A percentile compares a stretch with the other conserved stretches of the same genome.
Conservation (phyloP, 1,139 yeast species). For the Suhomyces anneliseae region DNA sequence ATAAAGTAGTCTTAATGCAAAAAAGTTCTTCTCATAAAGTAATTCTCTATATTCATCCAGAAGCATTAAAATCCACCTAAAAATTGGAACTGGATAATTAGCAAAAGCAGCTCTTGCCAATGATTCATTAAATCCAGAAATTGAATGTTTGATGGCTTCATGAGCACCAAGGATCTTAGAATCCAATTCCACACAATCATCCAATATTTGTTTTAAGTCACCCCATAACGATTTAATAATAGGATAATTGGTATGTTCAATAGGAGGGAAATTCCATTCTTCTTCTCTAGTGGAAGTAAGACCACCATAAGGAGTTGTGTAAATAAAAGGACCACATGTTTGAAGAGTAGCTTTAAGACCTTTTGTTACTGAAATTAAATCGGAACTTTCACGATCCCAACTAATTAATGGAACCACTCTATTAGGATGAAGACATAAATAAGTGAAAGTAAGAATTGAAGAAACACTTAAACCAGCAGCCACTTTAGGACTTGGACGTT, state of each 20-base stretch:
- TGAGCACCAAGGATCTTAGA: constrained; percentile 10
- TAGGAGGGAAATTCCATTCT: not conserved
- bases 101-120: constrained; percentile 15
- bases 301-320: not conserved
- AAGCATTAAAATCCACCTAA: constrained; percentile 28
- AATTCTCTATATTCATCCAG: constrained; percentile 19
- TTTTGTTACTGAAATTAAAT: constrained; percentile 21
- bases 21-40: constrained; percentile 21
- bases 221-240: constrained; percentile 17
- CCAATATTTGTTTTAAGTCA: constrained; percentile 9
- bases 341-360: constrained; percentile 15
- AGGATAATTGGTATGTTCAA: constrained; percentile 15
- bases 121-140: constrained; percentile 17
- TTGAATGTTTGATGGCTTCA: constrained; percentile 11
- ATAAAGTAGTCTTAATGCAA: constrained; percentile 28
- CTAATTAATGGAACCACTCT: constrained; percentile 29
- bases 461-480: constrained; percentile 27
- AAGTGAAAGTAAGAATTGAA: constrained; percentile 27
- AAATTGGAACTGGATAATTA: constrained; percentile 31
- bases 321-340: no score
- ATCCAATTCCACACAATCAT: constrained; percentile 9
- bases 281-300: not conserved
- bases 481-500: not conserved
- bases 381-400: constrained; percentile 21
- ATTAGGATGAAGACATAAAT: constrained; percentile 33